Base-by-base conservation (phyloP, 352 stramenopile genomes). In the Phytophthora sp. region DNA sequence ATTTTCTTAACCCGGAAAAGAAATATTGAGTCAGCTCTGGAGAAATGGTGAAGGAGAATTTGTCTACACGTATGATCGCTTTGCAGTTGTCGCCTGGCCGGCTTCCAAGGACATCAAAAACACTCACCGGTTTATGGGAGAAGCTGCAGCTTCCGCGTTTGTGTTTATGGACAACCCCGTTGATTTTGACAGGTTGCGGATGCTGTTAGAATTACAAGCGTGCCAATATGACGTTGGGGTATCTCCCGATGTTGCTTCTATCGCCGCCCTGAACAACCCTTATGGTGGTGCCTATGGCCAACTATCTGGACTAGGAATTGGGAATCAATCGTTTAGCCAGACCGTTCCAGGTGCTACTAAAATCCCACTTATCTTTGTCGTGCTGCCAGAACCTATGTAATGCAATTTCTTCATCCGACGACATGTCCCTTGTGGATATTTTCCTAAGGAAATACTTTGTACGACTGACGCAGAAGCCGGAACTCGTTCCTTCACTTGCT, bases 1-100 rank as follows among this genome's bases (percentile, higher is more conserved):
- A 53, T n/a, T 55, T 56, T 18, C 35, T 63, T 10, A 63, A 63
- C 30, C 54, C 54, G 54, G 23, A 4, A 56, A 54, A 15, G 35
- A 63, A 35, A 50, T 35, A 13, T 43, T 54, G 18, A 4, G 12
- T 0, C 20, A 63, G 20, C 44, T 63, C 13, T 63, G 54, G 43
- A 63, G 39, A 11, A 62, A 54, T 38, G 32, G 32, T 5, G 27
- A 54, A 8, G 50, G 50, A n/a, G 38, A 54, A 20, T 60, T 42
- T 24, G 21, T 54, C 2, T 46, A 54, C 27, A 28, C 7, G 17
- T 50, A 48, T 12, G 52, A 60, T 4, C 57, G 57, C 6, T 50
- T 48, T 28, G 57, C 57, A 17, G 18, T 66, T 20, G 46, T 66
- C 27, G 48, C 30, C 1, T 66, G 57, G 57, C 46, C 57, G 7